A percentile compares a stretch with the other conserved stretches of the same genome.
Evolutionary conservation across 768 basidiomycete genomes (phyloP).

Genomic region (Boletus sp.): DNA sequence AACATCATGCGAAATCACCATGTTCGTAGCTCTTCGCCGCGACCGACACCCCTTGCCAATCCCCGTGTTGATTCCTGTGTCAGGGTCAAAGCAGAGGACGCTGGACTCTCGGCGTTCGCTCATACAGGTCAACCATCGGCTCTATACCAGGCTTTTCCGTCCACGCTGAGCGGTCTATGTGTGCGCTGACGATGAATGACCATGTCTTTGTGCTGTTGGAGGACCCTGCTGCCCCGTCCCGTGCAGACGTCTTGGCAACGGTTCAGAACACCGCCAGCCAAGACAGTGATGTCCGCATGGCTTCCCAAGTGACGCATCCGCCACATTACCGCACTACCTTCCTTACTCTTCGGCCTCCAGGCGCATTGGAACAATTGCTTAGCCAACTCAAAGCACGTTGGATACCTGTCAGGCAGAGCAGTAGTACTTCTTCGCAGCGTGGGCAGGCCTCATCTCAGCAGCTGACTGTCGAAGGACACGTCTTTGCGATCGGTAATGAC

Average conservation of each 20-base stretch:
- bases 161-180: constrained; percentile 66
- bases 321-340: constrained; percentile 74
- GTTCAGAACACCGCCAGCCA: constrained; percentile 40
- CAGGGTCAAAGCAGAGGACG: constrained; percentile 60
- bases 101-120: constrained; percentile 69
- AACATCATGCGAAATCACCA: constrained; percentile 73
- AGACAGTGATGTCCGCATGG: constrained; percentile 9
- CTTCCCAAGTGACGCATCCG: constrained; percentile 26
- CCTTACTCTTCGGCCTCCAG: constrained; percentile 69
- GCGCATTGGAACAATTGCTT: constrained; percentile 71
- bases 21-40: constrained; percentile 34
- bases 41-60: constrained; percentile 8
- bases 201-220: constrained; percentile 78
- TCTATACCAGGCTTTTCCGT: constrained; percentile 49
- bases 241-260: constrained; percentile 48
- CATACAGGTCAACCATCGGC: constrained; percentile 72
- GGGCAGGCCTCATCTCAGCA: constrained; percentile 56
- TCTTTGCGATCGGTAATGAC: constrained; percentile 76
- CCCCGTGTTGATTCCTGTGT: constrained; percentile 15
- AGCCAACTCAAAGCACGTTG: constrained; percentile 73
- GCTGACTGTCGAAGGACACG: constrained; percentile 65
- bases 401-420: constrained; percentile 61
- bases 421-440: constrained; percentile 37
- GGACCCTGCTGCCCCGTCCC: constrained; percentile 67
- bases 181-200: constrained; percentile 72